phyloP scores from a whole-genome alignment of 192 early-diverging fungal species.

The Linnemannia zychae region DNA sequence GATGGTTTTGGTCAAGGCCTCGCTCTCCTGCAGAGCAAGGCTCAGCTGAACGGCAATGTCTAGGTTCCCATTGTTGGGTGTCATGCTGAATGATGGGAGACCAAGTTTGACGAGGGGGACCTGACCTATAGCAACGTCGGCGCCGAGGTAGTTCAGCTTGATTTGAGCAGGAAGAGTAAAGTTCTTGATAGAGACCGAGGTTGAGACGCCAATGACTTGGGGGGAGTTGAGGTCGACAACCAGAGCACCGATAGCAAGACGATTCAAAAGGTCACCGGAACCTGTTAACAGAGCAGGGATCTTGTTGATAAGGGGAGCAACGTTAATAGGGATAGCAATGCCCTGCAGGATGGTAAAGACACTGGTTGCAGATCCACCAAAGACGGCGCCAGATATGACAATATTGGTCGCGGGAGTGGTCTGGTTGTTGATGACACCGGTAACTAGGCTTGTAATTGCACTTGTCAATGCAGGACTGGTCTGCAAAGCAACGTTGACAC shows the following conservation, averaged over 20 bases:
- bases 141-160: conserved; percentile 33
- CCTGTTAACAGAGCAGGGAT: conserved; percentile 16
- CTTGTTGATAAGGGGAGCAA: conserved; percentile 31
- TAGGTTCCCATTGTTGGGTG: conserved; percentile 24
- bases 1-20: conserved; percentile 20
- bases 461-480: conserved; percentile 14
- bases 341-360: conserved; percentile 27
- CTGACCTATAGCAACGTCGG: conserved; percentile 17
- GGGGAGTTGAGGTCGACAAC: conserved; percentile 34
- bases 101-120: conserved; percentile 13
- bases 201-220: conserved; percentile 21
- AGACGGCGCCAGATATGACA: conserved; percentile 26
- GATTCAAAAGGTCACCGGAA: conserved; percentile 2
- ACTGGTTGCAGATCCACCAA: conserved; percentile 23
- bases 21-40: conserved; percentile 14
- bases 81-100: conserved; percentile 23
- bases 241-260: conserved; percentile 13
- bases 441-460: conserved; percentile 20
- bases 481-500: conserved; percentile 19
- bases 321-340: conserved; percentile 18
- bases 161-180: conserved; percentile 32
- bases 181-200: conserved; percentile 26
- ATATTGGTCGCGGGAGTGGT: conserved; percentile 29
- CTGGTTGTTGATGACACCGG: conserved; percentile 25
- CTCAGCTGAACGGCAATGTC: conserved; percentile 9